phyloP scores from a whole-genome alignment of 371 early-diverging fungal species.

The Mucor circinelloides region DNA sequence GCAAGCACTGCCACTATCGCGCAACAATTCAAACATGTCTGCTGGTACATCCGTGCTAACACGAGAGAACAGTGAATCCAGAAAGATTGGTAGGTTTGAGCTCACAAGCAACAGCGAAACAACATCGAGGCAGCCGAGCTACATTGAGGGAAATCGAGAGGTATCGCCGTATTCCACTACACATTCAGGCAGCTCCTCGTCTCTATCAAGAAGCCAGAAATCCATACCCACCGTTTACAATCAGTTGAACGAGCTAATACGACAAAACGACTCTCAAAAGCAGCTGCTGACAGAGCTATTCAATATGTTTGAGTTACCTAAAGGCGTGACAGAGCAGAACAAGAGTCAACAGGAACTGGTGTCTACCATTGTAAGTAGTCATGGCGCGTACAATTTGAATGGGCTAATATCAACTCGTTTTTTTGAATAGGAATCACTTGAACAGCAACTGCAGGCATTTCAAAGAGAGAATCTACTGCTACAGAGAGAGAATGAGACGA shows the following conservation, averaged over 20 bases:
- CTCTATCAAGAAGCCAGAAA: background rate
- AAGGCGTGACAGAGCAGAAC: background rate
- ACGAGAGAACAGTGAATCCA: constrained; percentile 15
- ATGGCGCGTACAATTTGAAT: background rate
- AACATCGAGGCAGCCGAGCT: background rate
- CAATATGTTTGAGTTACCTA: background rate
- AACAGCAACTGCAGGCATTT: constrained; percentile 47
- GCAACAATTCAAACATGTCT: constrained; percentile 22
- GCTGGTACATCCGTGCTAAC: background rate
- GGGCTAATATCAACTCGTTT: background rate
- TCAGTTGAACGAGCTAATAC: constrained; percentile 42
- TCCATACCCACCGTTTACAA: constrained; percentile 14
- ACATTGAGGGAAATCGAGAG: background rate
- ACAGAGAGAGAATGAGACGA: constrained; percentile 56
- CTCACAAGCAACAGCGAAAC: constrained; percentile 9
- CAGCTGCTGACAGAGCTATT: constrained; percentile 32
- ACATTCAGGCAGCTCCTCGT: constrained; percentile 7
- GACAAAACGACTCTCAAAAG: constrained; percentile 37
- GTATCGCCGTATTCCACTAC: constrained; percentile 9
- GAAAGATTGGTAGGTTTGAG: constrained; percentile 37
- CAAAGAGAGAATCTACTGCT: constrained; percentile 54
- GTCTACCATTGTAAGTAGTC: constrained; percentile 10
- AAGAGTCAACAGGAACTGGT: constrained; percentile 4
- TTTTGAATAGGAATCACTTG: constrained; percentile 28
- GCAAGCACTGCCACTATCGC: constrained; percentile 17